Conservation (phyloP, 116 monocot species). For the Papilionanthe hybrid region DNA sequence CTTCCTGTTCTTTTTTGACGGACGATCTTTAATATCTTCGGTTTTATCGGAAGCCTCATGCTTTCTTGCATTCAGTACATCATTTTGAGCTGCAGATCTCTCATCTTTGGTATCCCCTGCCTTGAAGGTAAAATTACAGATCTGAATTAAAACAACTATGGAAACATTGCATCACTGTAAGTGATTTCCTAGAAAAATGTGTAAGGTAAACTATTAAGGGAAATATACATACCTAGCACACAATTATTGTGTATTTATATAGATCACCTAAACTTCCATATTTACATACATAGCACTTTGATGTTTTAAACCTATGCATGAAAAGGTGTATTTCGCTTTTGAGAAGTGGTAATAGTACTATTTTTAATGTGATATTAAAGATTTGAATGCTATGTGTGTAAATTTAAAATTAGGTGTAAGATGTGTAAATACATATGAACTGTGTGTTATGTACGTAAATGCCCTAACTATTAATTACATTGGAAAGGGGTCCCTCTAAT, state of each 20-base stretch:
- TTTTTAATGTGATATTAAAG: too few relatives aligned
- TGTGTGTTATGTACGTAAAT: too few relatives aligned
- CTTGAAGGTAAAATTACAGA: constrained; percentile 41
- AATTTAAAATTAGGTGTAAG: too few relatives aligned
- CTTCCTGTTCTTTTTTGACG: constrained; percentile 67
- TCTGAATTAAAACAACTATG: constrained; percentile 9
- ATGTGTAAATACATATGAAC: too few relatives aligned
- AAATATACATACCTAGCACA: too few relatives aligned
- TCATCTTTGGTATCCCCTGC: constrained; percentile 48
- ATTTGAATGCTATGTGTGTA: too few relatives aligned
- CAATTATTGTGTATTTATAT: too few relatives aligned
- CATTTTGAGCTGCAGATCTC: constrained; percentile 34
- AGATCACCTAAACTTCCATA: too few relatives aligned
- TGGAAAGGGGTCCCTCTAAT: constrained; percentile 25
- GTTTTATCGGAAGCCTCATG: constrained; percentile 28
- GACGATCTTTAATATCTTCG: constrained; percentile 54
- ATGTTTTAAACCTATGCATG: too few relatives aligned
- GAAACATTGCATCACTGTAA: constrained; percentile 4
- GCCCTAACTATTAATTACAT: constrained; percentile 34
- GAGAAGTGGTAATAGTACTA: too few relatives aligned
- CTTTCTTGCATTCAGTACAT: constrained; percentile 34
- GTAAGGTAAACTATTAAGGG: background rate
- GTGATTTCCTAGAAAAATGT: background rate
- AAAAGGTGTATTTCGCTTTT: too few relatives aligned
- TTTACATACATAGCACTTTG: too few relatives aligned